Percentiles rank a stretch among this genome's conserved stretches.
phyloP scores from a whole-genome alignment of 2,329 filamentous ascomycete genomes.

The Ramichloridium luteum region DNA sequence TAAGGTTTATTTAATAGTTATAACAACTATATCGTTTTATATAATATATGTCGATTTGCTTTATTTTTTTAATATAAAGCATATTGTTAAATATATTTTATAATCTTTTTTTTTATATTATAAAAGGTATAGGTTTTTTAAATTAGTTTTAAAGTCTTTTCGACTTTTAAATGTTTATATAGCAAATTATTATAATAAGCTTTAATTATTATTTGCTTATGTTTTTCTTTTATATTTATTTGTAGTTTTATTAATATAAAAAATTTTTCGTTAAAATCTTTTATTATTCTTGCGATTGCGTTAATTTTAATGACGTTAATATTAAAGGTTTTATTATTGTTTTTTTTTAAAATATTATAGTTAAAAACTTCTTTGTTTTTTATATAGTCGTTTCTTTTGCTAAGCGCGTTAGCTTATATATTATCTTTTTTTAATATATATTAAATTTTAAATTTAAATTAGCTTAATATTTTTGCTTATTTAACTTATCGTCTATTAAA shows the following conservation, averaged over 20 bases:
- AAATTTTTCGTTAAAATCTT: background rate
- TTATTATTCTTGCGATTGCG: background rate
- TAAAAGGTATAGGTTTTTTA: background rate
- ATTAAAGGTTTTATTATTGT: background rate
- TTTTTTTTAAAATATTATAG: background rate
- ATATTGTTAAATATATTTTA: background rate
- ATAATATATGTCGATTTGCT: background rate
- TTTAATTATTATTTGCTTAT: background rate
- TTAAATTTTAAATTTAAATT: conserved; percentile 1
- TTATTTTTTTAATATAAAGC: background rate
- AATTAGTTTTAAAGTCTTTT: background rate
- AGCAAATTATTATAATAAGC: background rate
- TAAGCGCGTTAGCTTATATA: background rate
- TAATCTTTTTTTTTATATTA: background rate
- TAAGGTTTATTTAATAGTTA: background rate
- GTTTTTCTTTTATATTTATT: background rate
- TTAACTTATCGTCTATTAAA: conserved; percentile 1
- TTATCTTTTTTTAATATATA: conserved; percentile 1
- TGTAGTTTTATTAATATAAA: background rate
- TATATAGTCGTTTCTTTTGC: conserved; percentile 1
- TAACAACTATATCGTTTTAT: conserved; percentile 1
- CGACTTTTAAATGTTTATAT: background rate
- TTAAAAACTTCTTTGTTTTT: background rate
- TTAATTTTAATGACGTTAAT: background rate
- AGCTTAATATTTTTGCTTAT: background rate